These are phyloP conservation scores for Penicillium sp. DNA, from an alignment of 2,329 filamentous ascomycete genomes.

Conservation along the genomic window DNA sequence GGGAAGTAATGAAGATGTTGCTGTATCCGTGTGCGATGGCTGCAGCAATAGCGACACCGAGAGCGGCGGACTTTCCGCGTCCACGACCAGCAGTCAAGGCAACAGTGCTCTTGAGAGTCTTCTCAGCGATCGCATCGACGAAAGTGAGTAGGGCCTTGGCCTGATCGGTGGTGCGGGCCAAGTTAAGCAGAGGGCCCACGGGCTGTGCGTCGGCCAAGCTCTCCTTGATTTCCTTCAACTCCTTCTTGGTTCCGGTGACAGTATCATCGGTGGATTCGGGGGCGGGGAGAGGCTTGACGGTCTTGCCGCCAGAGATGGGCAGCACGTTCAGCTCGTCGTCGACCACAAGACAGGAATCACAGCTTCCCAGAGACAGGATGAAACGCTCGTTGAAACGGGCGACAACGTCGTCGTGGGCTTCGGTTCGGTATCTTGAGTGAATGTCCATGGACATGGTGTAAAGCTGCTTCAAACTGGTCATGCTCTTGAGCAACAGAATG, in stretches of 20 bases:
- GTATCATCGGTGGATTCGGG: constrained; percentile 73
- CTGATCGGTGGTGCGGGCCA: constrained; percentile 91
- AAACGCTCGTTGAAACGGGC: constrained; percentile 98
- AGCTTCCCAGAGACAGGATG: constrained; percentile 91
- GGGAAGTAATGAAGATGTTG: constrained; percentile 99
- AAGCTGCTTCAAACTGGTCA: constrained; percentile 95
- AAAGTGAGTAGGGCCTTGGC: constrained; percentile 97
- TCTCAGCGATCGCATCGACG: constrained; percentile 93
- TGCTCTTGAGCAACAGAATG: constrained; percentile 86
- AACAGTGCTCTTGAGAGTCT: constrained; percentile 91
- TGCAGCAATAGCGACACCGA: constrained; percentile 91
- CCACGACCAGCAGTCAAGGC: constrained; percentile 91
- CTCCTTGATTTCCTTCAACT: constrained; percentile 86
- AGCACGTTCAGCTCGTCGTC: constrained; percentile 98
- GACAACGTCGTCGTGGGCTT: constrained; percentile 92
- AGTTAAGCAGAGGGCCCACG: constrained; percentile 77
- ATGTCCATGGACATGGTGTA: constrained; percentile 98
- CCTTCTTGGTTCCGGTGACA: constrained; percentile 67
- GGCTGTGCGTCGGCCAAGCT: constrained; percentile 82
- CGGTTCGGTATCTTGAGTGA: constrained; percentile 92
- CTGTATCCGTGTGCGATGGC: constrained; percentile 96
- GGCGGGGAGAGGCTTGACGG: constrained; percentile 78
- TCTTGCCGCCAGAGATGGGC: constrained; percentile 93
- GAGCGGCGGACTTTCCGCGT: constrained; percentile 92
- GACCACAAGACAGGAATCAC: constrained; percentile 90